Conservation (phyloP, 2,329 filamentous ascomycete genomes). For the Knoxdaviesia proteae region DNA sequence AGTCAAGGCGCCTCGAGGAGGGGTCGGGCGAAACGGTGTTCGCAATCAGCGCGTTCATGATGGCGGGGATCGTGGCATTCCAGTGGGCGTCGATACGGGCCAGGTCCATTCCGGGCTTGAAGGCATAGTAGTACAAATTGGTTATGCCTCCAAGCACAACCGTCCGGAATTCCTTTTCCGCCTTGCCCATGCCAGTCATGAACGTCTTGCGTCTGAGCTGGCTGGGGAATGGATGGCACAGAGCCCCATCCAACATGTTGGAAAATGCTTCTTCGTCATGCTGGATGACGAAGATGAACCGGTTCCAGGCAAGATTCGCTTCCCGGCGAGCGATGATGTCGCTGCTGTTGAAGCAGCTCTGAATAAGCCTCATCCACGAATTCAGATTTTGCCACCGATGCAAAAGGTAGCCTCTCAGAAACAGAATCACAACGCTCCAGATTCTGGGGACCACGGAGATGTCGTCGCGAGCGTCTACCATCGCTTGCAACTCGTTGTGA, state of each 20-base stretch:
- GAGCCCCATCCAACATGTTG: constrained; percentile 23
- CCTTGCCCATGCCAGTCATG: constrained; percentile 19
- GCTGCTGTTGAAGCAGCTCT: constrained; percentile 64
- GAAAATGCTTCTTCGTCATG: constrained; percentile 38
- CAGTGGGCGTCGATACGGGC: constrained; percentile 57
- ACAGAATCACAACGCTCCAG: constrained; percentile 66
- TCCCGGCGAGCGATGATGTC: constrained; percentile 52
- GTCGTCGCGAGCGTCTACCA: constrained; percentile 3
- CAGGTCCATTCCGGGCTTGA: constrained; percentile 46
- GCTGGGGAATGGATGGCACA: constrained; percentile 46
- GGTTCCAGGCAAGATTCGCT: constrained; percentile 71
- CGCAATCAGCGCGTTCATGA: constrained; percentile 37
- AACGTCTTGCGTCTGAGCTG: constrained; percentile 44
- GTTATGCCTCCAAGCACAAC: constrained; percentile 49
- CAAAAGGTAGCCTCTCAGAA: constrained; percentile 41
- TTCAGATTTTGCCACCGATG: constrained; percentile 54
- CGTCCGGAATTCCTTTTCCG: constrained; percentile 34
- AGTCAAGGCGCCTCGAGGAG: constrained; percentile 20
- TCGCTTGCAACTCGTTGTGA: constrained; percentile 1
- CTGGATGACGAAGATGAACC: constrained; percentile 55
- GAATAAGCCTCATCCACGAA: constrained; percentile 58
- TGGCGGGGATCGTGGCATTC: constrained; percentile 48
- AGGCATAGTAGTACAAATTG: constrained; percentile 64
- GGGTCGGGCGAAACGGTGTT: background rate
- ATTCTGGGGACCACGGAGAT: constrained; percentile 55